Conservation (phyloP, 2,329 filamentous ascomycete genomes). For the Neofusicoccum ribis region DNA sequence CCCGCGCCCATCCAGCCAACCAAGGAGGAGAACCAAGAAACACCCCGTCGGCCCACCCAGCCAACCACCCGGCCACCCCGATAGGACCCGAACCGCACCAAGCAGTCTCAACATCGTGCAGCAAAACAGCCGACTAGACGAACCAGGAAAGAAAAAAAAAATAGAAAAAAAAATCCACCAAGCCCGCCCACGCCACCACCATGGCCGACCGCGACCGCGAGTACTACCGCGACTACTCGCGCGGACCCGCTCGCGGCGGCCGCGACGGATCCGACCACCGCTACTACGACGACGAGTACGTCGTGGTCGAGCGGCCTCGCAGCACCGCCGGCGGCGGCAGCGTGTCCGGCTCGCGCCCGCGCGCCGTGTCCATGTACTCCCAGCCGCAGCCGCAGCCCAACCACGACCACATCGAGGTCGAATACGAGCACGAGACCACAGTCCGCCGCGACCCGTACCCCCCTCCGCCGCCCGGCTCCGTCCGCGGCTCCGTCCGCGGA, state of each 20-base stretch:
- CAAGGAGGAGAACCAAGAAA: neutral
- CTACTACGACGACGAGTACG: slow-evolving; percentile 14
- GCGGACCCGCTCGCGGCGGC: neutral
- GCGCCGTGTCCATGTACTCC: slow-evolving; percentile 4
- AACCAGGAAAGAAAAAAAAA: neutral
- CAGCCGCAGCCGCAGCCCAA: neutral
- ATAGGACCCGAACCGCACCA: neutral
- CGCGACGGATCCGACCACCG: neutral
- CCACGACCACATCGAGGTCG: slow-evolving; percentile 3
- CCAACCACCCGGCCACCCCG: neutral
- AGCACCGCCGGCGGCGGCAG: neutral
- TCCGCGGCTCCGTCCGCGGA: neutral
- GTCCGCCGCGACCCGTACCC: neutral
- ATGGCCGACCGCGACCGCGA: slow-evolving; percentile 9
- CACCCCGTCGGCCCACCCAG: neutral
- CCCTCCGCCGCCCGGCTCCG: neutral
- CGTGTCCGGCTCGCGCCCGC: neutral
- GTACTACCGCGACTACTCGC: slow-evolving; percentile 15
- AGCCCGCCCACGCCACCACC: neutral
- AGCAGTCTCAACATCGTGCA: neutral
- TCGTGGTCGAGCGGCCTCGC: slow-evolving; percentile 5
- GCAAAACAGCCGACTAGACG: no score
- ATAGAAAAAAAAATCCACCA: neutral
- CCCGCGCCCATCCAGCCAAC: neutral
- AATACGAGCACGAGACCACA: neutral